Base-by-base conservation (phyloP, 352 stramenopile species). In the Globisporangium takayamanum region DNA sequence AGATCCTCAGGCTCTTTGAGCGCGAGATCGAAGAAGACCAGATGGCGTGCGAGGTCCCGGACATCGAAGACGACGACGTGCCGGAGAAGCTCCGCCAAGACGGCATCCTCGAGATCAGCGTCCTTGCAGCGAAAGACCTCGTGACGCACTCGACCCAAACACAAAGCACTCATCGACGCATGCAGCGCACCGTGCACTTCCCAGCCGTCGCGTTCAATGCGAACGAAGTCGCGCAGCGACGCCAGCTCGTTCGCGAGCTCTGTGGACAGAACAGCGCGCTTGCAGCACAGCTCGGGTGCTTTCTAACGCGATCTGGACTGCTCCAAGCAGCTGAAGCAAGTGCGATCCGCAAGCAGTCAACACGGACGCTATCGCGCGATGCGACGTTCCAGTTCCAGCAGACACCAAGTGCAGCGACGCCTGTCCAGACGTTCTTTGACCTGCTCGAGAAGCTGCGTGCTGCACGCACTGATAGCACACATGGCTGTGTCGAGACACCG, bases 61-160 rank as follows among this genome's bases (percentile, higher is more conserved):
- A 92, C 28, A 69, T 92, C n/a, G 82, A 92, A 74, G 78, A 90
- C 46, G 80, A 90, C 36, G 77, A 89, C n/a, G 59, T 79, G 0
- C 62, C 73, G 0, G 72, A 87, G 54, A 88, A 77, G 48, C 63
- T 90, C 10, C 72, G 92, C 45, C 76, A 88, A 50, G 78, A 92
- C 69, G 84, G 84, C 2, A 59, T 80, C 30, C 63, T 94, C 2
- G 70, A 81, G 25, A 64, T 94, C 33, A 75, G 81, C 28, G 42
- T 94, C 0, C 54, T 72, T 12, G 71, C 77, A 4, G 84, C 75
- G 3, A 88, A 72, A 48, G 79, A 88, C 28, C 59, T 94, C 3
- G 46, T 62, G 5, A 60, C 75, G 7, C 36, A 46, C 22, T 59
- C 67, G 26, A 60, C 62, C 28, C 55, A 59, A 12, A 50, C 53